Base-by-base conservation (phyloP, 306 rosid genomes). In the Hylodesmum podocarpum region DNA sequence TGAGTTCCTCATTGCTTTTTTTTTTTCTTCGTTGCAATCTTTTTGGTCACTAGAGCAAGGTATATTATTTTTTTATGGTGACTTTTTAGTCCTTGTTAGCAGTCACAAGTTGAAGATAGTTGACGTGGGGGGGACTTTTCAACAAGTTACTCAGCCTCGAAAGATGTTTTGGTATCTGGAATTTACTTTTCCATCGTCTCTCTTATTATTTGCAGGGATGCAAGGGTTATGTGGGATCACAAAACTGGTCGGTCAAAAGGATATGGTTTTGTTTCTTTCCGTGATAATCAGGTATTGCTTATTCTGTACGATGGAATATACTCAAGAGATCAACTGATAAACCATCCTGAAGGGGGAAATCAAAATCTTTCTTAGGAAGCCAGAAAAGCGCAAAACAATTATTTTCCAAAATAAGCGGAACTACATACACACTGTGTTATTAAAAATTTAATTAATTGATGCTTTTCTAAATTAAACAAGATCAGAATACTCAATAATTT, bases 171-270 rank as follows among this genome's bases (percentile, higher is more conserved):
- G 68, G 81, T 78, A 75, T 69, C 72, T 57, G 72, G 65, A 65
- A 76, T 70, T 77, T 83, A 81, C 62, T 51, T 44, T 67, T 69
- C 50, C 33, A 46, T 49, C 31, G 28, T 46, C 66, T 40, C 55
- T 73, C 29, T 74, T 78, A 39, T 80, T 70, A 76, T 73, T 73
- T 80, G 66, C 87, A 87, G 91, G 57, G 91, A 87, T 66, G 91
- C 91, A 65, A 87, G 86, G 73, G 91, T 87, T 58, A 87, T 87
- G 91, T 87, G 91, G 91, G 91, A 87, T 85, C 89, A 85, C 72
- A 87, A 87, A 87, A 87, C 91, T 77, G 89, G 91, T 22, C 89
- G 89, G 49, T 87, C 91, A 28, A 87, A 85, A 82, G 91, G 91
- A 80, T 87, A 84, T 85, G 89, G 89, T 70, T 87, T 87, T 85